Evolutionary conservation across 1,139 yeast genomes (phyloP).

Genomic region (Hemisphaericaspora xylofermentans): DNA sequence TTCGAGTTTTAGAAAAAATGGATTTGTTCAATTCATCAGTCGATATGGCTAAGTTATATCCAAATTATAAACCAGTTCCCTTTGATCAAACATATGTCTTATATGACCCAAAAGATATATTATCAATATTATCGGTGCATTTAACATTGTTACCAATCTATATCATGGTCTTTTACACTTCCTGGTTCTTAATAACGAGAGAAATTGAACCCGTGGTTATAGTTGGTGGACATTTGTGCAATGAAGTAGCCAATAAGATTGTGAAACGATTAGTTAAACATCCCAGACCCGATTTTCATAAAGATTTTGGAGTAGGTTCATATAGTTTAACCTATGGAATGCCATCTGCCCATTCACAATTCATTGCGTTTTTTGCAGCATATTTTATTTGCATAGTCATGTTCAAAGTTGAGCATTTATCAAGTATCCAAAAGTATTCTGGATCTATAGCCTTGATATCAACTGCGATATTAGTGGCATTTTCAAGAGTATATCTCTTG

Average conservation of each 20-base stretch:
- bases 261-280: constrained; percentile 65
- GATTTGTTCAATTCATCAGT: neutral
- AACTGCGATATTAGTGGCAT: constrained; percentile 54
- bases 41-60: constrained; percentile 3
- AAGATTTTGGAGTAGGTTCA: constrained; percentile 47
- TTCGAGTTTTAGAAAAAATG: too few species aligned
- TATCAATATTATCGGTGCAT: constrained; percentile 66
- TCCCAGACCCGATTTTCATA: constrained; percentile 70
- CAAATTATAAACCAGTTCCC: constrained; percentile 39
- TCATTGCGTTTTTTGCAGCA: constrained; percentile 81
- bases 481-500: constrained; percentile 72
- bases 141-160: constrained; percentile 83
- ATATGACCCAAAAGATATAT: constrained; percentile 64
- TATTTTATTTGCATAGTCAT: constrained; percentile 52
- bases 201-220: constrained; percentile 84
- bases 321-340: constrained; percentile 75
- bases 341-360: constrained; percentile 98
- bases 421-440: constrained; percentile 20
- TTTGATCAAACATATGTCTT: constrained; percentile 75
- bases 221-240: constrained; percentile 81
- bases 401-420: constrained; percentile 27
- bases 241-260: constrained; percentile 71
- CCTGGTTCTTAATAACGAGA: constrained; percentile 79
- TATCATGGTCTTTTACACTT: constrained; percentile 72
- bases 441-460: constrained; percentile 23